Base-by-base conservation (phyloP, 2,329 filamentous ascomycete species). In the Macrophomina pseudophaseolina region DNA sequence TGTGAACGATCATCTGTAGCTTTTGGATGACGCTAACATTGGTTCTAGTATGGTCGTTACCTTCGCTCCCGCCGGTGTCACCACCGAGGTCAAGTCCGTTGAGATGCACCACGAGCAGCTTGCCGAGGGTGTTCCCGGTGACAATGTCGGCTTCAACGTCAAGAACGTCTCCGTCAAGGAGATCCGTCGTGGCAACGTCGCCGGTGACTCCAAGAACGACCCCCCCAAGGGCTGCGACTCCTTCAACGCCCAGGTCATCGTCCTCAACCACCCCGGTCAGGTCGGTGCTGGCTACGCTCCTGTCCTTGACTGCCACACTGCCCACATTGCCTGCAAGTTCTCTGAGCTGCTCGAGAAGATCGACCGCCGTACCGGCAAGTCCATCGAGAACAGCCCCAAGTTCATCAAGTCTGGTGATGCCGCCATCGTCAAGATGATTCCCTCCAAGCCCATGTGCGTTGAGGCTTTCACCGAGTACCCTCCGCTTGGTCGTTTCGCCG, bases 111-210 rank as follows among this genome's bases (percentile, higher is more conserved):
- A 98, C 93, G 93, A 97, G 89, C 94, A 97, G 91, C 94, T 99
- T 77, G 70, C 82, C 74, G 91, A 97, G 89, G 95, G 95, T 92
- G 81, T 92, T 74, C 95, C 95, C 81, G 95, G 95, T 90, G 95
- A 99, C 92, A 99, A 99, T 89, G 95, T 99, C 84, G 95, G 95
- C 79, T 99, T 99, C 94, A 99, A 99, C 92, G 94, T 99, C 87
- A 99, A 99, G 94, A 99, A 99, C 95, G 95, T 99, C 80, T 98
- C 95, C 85, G 95, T 99, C 87, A 99, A 99, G 94, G 95, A 99
- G 84, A 97, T 99, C 82, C 95, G 95, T 86, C 95, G 95, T 97
- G 95, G 95, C 82, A 98, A 99, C 91, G 95, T 99, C 78, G 92
- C 92, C 80, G 93, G 93, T 93, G 95, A 99, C 93, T 94, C 92